Base-by-base conservation (phyloP, 2,329 filamentous ascomycete species). In the Pseudocercospora fuligena region DNA sequence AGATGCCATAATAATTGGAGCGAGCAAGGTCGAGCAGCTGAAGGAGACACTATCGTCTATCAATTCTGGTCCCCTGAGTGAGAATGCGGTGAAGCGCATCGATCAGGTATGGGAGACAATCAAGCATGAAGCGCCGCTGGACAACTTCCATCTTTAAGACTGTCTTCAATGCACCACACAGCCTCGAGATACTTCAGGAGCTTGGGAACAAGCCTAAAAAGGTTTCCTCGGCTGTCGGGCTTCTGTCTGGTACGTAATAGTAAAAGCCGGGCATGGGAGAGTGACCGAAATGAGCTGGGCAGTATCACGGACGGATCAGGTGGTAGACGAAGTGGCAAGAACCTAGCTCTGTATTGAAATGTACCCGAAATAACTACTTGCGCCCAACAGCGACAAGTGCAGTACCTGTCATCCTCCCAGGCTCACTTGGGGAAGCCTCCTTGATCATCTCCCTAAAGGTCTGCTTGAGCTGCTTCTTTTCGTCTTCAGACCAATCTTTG, bases 1-100 rank as follows among this genome's bases (percentile, higher is more conserved):
- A 14, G 80, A 83, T 68, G 80, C 71, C 0, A 75, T 83, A 7
- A 80, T 83, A 63, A 75, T 83, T 36, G 81, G 81, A 5, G 78
- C 80, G 16, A 78, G 72, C 19, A 68, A 65, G 6, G 14, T 72
- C 2, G 67, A 73, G 64, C 78, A 80, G 69, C 58, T 79, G 43
- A 63, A 74, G 64, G 66, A 79, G 67, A 80, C 78, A 5, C 65
- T 79, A 16, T 61, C 73, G 1, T 70, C 68, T 1, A 67, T 80
- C 40, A 71, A 72, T 33, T 71, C 72, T 27, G 78, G 77, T 0
- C 75, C 77, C 16, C 59, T 80, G 63, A 73, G 71, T 49, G 75
- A 74, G 14, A 72, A 75, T 49, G 71, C 73, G 9, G 70, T 72
- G 16, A 74, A 74, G 69, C 68, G 66, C 66, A 78, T 80, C 65